Percentiles rank a stretch among this genome's conserved stretches.
These are phyloP conservation scores for Panellus pusillus DNA, from an alignment of 768 basidiomycete genomes.

Conservation along the genomic window DNA sequence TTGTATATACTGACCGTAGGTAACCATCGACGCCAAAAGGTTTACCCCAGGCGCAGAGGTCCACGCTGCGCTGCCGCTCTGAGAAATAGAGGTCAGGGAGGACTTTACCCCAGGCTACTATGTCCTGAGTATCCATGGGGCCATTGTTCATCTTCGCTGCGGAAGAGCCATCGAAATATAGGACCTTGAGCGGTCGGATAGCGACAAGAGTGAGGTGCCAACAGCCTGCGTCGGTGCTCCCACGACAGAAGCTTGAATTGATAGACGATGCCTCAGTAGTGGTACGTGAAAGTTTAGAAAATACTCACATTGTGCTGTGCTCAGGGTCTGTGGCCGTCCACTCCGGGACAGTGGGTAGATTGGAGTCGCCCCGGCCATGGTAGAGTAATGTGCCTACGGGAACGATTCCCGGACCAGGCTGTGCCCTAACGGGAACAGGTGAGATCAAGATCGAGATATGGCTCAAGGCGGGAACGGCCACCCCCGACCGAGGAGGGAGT, in stretches of 20 bases:
- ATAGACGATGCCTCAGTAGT: no score
- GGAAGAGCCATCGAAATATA: slow-evolving; percentile 34
- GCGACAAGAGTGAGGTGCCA: slow-evolving; percentile 32
- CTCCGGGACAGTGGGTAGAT: slow-evolving; percentile 29
- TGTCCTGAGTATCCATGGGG: slow-evolving; percentile 36
- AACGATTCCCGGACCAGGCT: slow-evolving; percentile 32
- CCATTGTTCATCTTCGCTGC: slow-evolving; percentile 32
- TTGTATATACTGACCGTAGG: slow-evolving; percentile 23
- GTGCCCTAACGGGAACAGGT: slow-evolving; percentile 21
- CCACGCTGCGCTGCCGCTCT: slow-evolving; percentile 27
- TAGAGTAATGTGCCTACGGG: slow-evolving; percentile 38
- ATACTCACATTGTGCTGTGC: slow-evolving; percentile 25
- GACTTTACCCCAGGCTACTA: slow-evolving; percentile 30
- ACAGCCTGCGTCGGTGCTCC: slow-evolving; percentile 16
- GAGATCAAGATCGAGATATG: no score
- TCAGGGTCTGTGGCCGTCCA: slow-evolving; percentile 38
- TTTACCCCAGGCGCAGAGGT: slow-evolving; percentile 35
- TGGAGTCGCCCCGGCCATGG: slow-evolving; percentile 24
- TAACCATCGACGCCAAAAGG: slow-evolving; percentile 33
- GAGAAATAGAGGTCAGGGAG: slow-evolving; percentile 17
- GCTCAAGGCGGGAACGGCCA: no score
- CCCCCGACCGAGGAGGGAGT: no score
- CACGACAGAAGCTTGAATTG: slow-evolving; percentile 18
- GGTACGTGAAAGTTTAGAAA: no score
- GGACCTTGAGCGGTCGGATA: slow-evolving; percentile 28